Base-by-base conservation (phyloP, 148 eudicot genomes). In the Silene conica region DNA sequence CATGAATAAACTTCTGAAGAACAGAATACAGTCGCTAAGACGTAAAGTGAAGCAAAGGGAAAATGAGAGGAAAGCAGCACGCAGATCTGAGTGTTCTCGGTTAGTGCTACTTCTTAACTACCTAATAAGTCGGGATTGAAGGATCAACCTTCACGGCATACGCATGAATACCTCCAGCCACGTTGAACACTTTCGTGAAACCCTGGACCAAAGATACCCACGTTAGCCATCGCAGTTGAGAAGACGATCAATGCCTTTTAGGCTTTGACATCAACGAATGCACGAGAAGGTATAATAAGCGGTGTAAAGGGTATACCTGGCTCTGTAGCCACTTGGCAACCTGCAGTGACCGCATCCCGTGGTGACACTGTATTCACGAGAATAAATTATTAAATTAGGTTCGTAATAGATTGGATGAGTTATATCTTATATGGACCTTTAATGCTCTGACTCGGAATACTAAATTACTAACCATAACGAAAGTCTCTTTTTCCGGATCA, bases 261-360 rank as follows among this genome's bases (percentile, higher is more conserved):
- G n/a, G n/a, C n/a, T 57, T 57, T 57, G 61, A 57, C 22, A 57
- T 57, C 8, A 56, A 69, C 4, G 18, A 50, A 46, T 5, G 43
- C 8, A 6, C 8, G 59, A 46, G 31, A 69, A 69, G 6, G 20
- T 15, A 13, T 4, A 5, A 15, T 22, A 31, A n/a, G 52, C 6
- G 10, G 72, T 22, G 3, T 34, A 55, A 28, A 19, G 26, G 26
- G 57, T 63, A 38, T 82, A 91, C 97, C 93, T 94, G 98, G 43
- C 90, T 82, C 83, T 89, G 96, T 84, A 94, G 81, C 97, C 98
- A 92, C 79, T 85, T 90, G 22, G 98, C 97, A 55, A 92, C 92
- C 84, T 94, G 98, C 73, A 91, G 65, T 25, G 98, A 94, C 73
- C 97, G 84, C 89, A 89, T 57, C 61, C 97, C 98, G 76, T 91